Conservation (phyloP, 2,329 filamentous ascomycete species). For the Paraconiothyrium sp. region DNA sequence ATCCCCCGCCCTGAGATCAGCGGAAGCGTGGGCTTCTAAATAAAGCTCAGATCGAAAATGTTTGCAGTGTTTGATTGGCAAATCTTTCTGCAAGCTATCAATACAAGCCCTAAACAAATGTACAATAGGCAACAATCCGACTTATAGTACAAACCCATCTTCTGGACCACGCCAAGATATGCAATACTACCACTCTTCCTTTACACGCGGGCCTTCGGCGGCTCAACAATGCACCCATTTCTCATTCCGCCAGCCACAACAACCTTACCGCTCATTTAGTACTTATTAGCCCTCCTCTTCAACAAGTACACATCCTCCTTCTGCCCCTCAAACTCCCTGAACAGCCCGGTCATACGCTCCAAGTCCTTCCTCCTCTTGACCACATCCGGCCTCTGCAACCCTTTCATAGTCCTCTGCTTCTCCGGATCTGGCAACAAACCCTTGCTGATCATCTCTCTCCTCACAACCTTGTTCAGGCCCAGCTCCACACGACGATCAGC, state of each 20-base stretch:
- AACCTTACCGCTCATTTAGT: background rate
- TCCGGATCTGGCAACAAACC: slow-evolving; percentile 60
- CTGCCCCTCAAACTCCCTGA: background rate
- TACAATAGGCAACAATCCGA: background rate
- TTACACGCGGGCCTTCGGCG: background rate
- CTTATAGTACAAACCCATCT: slow-evolving; percentile 1
- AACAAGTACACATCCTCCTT: background rate
- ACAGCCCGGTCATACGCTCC: background rate
- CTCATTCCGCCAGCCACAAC: background rate
- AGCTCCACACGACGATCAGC: slow-evolving; percentile 76
- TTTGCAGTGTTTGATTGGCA: too few relatives aligned
- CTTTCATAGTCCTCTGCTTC: slow-evolving; percentile 28
- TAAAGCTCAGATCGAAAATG: too few relatives aligned
- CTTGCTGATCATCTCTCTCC: slow-evolving; percentile 52
- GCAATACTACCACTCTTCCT: background rate
- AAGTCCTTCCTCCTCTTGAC: background rate
- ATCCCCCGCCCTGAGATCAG: too few relatives aligned
- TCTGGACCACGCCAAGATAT: background rate
- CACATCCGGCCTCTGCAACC: background rate
- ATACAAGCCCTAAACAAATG: too few relatives aligned
- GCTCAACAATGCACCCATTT: too few relatives aligned
- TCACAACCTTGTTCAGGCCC: slow-evolving; percentile 82
- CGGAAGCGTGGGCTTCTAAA: too few relatives aligned
- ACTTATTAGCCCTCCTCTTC: background rate
- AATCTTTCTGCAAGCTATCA: too few relatives aligned